Evolutionary conservation across 345 rosid species (phyloP).

Genomic region (Dipteronia dyeriana): DNA sequence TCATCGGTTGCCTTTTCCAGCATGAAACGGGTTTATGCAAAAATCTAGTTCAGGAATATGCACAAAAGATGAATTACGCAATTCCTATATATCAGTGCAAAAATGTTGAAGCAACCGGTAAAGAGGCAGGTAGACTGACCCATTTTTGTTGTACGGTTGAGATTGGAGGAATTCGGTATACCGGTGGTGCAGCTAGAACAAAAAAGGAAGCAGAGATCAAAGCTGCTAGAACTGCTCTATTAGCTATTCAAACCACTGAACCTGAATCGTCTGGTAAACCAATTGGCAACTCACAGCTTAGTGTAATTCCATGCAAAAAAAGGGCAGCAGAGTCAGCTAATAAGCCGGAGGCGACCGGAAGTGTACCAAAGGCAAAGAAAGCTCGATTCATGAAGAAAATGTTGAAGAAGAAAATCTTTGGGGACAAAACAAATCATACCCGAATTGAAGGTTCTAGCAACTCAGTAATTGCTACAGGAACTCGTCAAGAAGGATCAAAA

Average conservation of each 20-base stretch:
- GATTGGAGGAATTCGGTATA: conserved; percentile 80
- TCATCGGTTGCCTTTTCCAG: conserved; percentile 41
- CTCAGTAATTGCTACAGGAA: background rate
- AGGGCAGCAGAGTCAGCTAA: conserved; percentile 42
- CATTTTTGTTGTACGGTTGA: conserved; percentile 67
- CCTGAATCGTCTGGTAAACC: conserved; percentile 33
- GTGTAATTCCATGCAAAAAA: conserved; percentile 77
- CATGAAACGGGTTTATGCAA: conserved; percentile 92
- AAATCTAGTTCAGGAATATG: conserved; percentile 92
- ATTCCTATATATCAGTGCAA: conserved; percentile 68
- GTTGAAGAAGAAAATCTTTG: conserved; percentile 28
- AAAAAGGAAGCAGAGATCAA: conserved; percentile 93
- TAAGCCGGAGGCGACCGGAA: conserved; percentile 38
- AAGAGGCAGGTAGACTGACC: conserved; percentile 31
- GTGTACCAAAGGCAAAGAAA: conserved; percentile 60
- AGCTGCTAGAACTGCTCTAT: conserved; percentile 88
- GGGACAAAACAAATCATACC: conserved; percentile 14
- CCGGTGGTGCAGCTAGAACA: conserved; percentile 71
- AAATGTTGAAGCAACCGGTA: conserved; percentile 40
- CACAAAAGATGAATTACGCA: conserved; percentile 92
- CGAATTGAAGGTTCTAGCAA: conserved; percentile 16
- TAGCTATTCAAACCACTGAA: conserved; percentile 60
- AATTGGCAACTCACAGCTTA: conserved; percentile 47
- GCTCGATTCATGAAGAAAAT: conserved; percentile 56
- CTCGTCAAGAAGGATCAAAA: conserved; percentile 17